A percentile compares a stretch with the other conserved stretches of the same genome.
phyloP scores from a whole-genome alignment of 495 filamentous ascomycete genomes.

The Aspergillus steynii region DNA sequence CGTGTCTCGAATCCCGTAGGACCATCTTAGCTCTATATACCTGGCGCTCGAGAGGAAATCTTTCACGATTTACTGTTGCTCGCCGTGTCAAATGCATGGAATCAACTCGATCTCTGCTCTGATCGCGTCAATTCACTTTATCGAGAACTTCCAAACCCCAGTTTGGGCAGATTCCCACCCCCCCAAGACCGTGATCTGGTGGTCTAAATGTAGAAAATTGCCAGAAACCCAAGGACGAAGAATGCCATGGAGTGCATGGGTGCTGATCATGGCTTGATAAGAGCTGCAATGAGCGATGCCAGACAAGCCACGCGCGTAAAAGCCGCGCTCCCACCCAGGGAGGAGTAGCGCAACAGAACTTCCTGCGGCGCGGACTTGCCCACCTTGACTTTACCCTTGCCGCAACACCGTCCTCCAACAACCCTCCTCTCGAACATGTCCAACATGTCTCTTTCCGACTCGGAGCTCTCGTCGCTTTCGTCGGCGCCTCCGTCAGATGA shows the following conservation, averaged over 20 bases:
- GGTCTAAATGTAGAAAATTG: slow-evolving; percentile 8
- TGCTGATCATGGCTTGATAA: slow-evolving; percentile 27
- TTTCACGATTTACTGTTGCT: too few relatives aligned
- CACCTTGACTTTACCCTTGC: slow-evolving; percentile 28
- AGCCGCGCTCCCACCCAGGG: slow-evolving; percentile 28
- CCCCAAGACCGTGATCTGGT: too few relatives aligned
- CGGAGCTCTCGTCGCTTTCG: slow-evolving; percentile 58
- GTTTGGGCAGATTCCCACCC: too few relatives aligned
- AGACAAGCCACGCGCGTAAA: slow-evolving; percentile 29
- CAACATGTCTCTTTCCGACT: slow-evolving; percentile 54
- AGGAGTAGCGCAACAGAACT: slow-evolving; percentile 24
- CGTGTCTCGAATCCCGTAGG: not conserved
- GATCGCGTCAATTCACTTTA: too few relatives aligned
- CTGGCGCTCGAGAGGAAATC: too few relatives aligned
- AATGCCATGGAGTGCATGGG: slow-evolving; percentile 11
- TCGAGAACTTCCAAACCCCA: too few relatives aligned
- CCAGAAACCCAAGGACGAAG: slow-evolving; percentile 1
- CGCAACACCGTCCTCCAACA: slow-evolving; percentile 27
- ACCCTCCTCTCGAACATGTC: slow-evolving; percentile 23
- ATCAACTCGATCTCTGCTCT: too few relatives aligned
- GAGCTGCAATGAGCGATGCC: slow-evolving; percentile 21
- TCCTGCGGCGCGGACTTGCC: slow-evolving; percentile 29
- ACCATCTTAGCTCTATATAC: not conserved
- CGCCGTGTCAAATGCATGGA: too few relatives aligned
- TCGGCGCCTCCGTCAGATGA: slow-evolving; percentile 59